These are phyloP conservation scores for Tripidium arundinaceum DNA, from an alignment of 202 grass and related monocot species.

Conservation along the genomic window DNA sequence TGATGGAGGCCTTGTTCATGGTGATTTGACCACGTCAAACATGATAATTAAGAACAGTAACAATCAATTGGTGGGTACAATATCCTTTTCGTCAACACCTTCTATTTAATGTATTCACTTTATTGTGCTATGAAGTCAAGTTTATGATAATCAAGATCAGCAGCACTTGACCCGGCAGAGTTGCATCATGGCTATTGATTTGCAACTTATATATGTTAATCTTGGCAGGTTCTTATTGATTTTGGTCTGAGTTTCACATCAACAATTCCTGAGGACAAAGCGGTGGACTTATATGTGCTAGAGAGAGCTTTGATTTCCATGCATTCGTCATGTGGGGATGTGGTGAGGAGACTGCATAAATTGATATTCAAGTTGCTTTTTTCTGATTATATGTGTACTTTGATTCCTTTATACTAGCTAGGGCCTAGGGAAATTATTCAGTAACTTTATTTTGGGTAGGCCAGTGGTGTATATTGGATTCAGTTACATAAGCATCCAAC, in stretches of 20 bases:
- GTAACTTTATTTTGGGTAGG: neutral
- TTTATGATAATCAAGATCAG: too few species aligned
- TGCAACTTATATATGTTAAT: neutral
- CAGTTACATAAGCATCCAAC: neutral
- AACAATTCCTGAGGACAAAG: conserved; percentile 89
- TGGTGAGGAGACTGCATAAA: conserved; percentile 51
- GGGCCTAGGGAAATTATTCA: too few species aligned
- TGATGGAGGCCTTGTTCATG: conserved; percentile 88
- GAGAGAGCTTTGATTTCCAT: conserved; percentile 96
- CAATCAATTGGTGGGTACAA: conserved; percentile 51
- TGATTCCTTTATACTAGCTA: neutral
- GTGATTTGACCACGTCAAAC: too few species aligned
- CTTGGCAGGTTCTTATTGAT: conserved; percentile 80
- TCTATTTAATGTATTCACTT: neutral
- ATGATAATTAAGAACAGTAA: conserved; percentile 44
- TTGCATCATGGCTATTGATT: too few species aligned
- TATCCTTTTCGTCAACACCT: neutral
- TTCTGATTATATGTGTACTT: neutral
- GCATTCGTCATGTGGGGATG: conserved; percentile 90
- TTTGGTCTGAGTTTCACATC: conserved; percentile 96
- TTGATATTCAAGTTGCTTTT: neutral
- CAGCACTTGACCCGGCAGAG: too few species aligned
- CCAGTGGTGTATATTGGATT: neutral
- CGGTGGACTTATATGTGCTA: conserved; percentile 91
- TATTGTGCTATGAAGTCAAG: neutral